Evolutionary conservation across 805 yeast genomes (phyloP).

Genomic region (Komagataella populi): DNA sequence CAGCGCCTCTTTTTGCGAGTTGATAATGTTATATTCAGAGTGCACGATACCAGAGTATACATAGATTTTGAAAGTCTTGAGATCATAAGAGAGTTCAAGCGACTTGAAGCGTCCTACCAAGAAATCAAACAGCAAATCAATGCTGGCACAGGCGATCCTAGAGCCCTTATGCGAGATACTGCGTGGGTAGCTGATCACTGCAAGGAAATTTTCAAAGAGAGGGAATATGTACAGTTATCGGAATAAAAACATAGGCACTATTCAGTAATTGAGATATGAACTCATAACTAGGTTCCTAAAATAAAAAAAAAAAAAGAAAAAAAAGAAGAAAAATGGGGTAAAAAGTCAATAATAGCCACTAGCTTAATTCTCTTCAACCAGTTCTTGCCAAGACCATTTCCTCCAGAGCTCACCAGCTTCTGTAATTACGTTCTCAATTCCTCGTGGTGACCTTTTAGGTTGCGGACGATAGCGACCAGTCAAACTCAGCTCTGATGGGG

Average conservation of each 20-base stretch:
- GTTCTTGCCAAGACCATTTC: conserved; percentile 58
- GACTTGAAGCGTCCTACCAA: conserved; percentile 44
- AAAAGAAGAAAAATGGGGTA: not conserved
- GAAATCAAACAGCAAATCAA: conserved; percentile 24
- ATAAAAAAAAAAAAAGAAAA: too few relatives aligned
- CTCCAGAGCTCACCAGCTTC: conserved; percentile 88
- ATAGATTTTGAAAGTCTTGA: conserved; percentile 56
- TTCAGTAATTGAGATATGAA: not conserved
- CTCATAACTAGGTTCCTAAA: not conserved
- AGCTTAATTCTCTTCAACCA: conserved; percentile 24
- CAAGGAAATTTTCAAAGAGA: conserved; percentile 8
- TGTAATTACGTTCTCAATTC: conserved; percentile 57
- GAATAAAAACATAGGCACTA: conserved; percentile 7
- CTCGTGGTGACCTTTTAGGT: conserved; percentile 15
- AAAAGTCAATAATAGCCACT: too few relatives aligned
- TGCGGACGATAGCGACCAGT: not conserved
- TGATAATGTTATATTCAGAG: conserved; percentile 76
- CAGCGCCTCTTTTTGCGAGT: conserved; percentile 76
- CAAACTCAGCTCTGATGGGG: not conserved
- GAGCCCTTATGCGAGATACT: conserved; percentile 61
- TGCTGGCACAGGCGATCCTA: conserved; percentile 47
- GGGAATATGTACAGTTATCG: conserved; percentile 5
- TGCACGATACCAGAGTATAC: conserved; percentile 75
- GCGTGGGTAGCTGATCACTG: conserved; percentile 62
- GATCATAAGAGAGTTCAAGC: conserved; percentile 67